Base-by-base conservation (phyloP, 495 filamentous ascomycete species). In the Trichoderma reesei region DNA sequence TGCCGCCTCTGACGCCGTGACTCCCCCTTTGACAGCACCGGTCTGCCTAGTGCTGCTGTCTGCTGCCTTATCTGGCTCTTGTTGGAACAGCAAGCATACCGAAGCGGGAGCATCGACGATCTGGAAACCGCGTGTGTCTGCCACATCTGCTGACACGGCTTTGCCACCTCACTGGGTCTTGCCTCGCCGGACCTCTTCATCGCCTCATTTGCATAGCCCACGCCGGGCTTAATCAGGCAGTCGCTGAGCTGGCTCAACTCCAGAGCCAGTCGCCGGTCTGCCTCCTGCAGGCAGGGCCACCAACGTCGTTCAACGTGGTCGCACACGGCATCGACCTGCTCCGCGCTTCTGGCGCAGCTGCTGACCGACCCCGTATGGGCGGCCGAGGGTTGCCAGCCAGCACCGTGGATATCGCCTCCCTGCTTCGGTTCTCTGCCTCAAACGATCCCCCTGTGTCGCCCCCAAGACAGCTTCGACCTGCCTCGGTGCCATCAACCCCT, bases 391-490 rank as follows among this genome's bases (percentile, higher is more conserved):
- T 76, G 74, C 73, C 74, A 78, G 68, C 85, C 83, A 85, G 76
- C 86, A 91, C 82, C 84, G 88, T 92, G 89, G 89, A 92, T 91
- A 90, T 92, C 88, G 83, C 87, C 80, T 85, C 86, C 61, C 83
- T 92, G 70, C 83, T 92, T 74, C 89, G 88, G 79, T 81, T 81
- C 72, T 78, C 87, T 78, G 88, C 89, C 87, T 89, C 90, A 80
- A 86, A 89, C 83, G 88, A 90, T 83, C 83, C 86, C 76, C 73
- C 81, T 73, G 78, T 74, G 68, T 79, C 80, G 68, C 73, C 80
- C 64, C 70, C 78, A 72, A 82, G 80, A 69, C 78, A 83, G 60
- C 76, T 78, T 8, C 75, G 79, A 75, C 76, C 81, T 39, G 37
- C 60, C 36, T 44, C 62, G 8, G 46, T 48, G 44, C 41, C 41